These are phyloP conservation scores for Pleoardoris graminearum DNA, from an alignment of 2,329 filamentous ascomycete species.

Conservation along the genomic window DNA sequence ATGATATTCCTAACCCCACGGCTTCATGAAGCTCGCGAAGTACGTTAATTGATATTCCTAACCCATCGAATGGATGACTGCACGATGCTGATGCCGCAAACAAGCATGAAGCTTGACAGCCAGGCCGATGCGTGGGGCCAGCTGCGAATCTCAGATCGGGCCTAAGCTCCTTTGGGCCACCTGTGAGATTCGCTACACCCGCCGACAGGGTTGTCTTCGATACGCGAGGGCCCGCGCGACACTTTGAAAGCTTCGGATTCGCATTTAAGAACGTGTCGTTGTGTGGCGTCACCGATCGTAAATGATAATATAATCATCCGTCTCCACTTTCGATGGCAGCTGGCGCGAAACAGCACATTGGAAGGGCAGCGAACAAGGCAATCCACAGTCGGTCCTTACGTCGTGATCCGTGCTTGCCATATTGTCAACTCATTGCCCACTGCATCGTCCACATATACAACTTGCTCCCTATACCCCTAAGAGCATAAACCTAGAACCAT, in stretches of 20 bases:
- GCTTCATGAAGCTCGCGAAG: no score
- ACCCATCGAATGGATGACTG: background rate
- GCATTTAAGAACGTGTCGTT: background rate
- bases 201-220: constrained; percentile 5
- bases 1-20: no score
- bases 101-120: constrained; percentile 1
- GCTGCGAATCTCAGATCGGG: background rate
- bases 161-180: background rate
- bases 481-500: background rate
- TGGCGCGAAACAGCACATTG: no score
- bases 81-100: background rate
- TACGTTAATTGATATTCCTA: background rate
- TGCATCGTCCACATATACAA: no score
- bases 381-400: no score
- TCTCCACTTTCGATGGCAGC: no score
- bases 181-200: background rate
- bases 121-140: background rate
- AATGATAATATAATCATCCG: background rate
- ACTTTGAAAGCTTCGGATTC: background rate
- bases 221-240: constrained; percentile 6
- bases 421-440: no score
- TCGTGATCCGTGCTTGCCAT: no score
- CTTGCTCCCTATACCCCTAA: no score
- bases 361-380: no score
- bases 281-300: background rate